A percentile compares a stretch with the other conserved stretches of the same genome.
Evolutionary conservation across 257 asterid genomes (phyloP).

Genomic region (Primulina eburnea): DNA sequence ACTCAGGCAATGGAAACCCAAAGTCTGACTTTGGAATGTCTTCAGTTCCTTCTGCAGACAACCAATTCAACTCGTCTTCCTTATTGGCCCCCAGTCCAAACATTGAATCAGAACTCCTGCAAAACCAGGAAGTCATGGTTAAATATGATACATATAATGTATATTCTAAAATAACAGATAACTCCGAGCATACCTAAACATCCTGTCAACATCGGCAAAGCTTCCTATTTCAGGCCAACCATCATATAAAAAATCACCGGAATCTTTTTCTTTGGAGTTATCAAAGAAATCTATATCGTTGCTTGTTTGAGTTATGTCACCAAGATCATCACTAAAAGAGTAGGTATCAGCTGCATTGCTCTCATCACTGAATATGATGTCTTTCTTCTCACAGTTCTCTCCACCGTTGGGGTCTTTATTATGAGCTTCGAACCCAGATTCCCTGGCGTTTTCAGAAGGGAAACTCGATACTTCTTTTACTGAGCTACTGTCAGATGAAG

Average conservation of each 20-base stretch:
- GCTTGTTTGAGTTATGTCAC: conserved; percentile 41
- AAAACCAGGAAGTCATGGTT: conserved; percentile 49
- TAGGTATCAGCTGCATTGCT: conserved; percentile 36
- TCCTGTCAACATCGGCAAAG: conserved; percentile 85
- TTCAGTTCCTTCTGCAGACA: conserved; percentile 45
- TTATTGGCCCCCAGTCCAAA: conserved; percentile 67
- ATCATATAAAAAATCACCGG: conserved; percentile 55
- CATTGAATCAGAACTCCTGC: conserved; percentile 81
- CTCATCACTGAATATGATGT: conserved; percentile 38
- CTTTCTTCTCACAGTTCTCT: conserved; percentile 38
- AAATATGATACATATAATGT: conserved; percentile 16
- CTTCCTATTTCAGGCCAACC: conserved; percentile 83
- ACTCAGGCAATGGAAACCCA: background rate
- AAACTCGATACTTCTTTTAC: conserved; percentile 48
- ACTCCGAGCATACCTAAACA: conserved; percentile 61
- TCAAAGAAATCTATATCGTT: conserved; percentile 50
- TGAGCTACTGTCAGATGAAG: conserved; percentile 38
- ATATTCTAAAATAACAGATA: conserved; percentile 7
- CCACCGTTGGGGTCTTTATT: conserved; percentile 31
- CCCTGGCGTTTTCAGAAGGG: conserved; percentile 42
- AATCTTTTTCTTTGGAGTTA: conserved; percentile 39
- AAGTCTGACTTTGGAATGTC: background rate
- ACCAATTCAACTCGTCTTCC: conserved; percentile 69
- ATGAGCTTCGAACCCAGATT: conserved; percentile 38
- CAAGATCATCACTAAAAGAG: conserved; percentile 24